phyloP scores from a whole-genome alignment of 2,329 filamentous ascomycete species.

The Dothiorella sarmentorum region DNA sequence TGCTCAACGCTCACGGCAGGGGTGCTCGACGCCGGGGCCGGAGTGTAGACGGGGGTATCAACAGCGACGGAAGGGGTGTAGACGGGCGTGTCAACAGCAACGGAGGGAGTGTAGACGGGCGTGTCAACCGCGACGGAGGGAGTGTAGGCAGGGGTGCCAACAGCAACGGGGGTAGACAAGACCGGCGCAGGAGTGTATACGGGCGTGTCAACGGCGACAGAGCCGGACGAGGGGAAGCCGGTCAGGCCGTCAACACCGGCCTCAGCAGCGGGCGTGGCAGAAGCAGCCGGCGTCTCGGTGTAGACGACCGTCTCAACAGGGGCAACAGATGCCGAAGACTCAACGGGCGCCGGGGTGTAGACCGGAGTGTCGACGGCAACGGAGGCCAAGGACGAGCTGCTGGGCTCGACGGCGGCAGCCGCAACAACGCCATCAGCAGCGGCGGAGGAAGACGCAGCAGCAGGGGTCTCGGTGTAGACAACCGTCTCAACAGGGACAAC shows the following conservation, averaged over 20 bases:
- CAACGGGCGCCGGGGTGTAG: background rate
- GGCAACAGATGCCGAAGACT: background rate
- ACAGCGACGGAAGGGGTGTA: background rate
- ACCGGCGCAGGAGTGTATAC: background rate
- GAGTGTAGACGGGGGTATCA: conserved; percentile 1
- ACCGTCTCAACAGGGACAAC: background rate
- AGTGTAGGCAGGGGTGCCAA: background rate
- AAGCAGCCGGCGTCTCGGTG: too few species aligned
- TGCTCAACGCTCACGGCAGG: background rate
- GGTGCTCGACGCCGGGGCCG: background rate
- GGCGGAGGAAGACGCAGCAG: background rate
- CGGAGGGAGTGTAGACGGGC: background rate
- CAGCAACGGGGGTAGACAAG: background rate
- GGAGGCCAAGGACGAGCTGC: too few species aligned
- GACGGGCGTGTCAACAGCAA: background rate
- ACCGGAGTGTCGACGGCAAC: background rate
- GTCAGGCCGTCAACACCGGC: background rate
- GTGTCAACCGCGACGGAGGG: background rate
- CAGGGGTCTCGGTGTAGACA: background rate
- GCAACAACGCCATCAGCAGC: background rate
- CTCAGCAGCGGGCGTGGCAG: background rate
- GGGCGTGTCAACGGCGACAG: background rate
- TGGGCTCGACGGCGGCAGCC: background rate
- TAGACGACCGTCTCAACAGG: background rate
- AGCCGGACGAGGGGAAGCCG: background rate